Percentiles rank a stretch among this genome's conserved stretches.
These are phyloP conservation scores for Cladochytrium replicatum DNA, from an alignment of 192 early-diverging fungal genomes.

Conservation along the genomic window DNA sequence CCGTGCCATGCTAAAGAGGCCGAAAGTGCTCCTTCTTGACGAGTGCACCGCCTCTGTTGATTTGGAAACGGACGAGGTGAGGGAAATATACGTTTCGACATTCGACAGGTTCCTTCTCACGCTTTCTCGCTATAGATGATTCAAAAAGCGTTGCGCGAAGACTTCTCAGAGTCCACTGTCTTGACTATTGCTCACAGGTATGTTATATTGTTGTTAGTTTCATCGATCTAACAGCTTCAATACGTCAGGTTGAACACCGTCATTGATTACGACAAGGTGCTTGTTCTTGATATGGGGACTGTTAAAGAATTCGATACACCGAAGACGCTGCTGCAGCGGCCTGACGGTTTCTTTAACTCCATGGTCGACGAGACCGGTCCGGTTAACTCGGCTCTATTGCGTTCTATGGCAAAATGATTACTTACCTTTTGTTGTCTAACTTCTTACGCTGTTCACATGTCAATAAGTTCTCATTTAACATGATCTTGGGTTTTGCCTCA, in stretches of 20 bases:
- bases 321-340: conserved; percentile 29
- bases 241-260: conserved; percentile 32
- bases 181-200: conserved; percentile 70
- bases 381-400: conserved; percentile 46
- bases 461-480: no score
- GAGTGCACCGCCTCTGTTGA: conserved; percentile 71
- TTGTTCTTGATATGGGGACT: conserved; percentile 56
- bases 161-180: conserved; percentile 67
- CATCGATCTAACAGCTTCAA: no score
- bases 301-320: conserved; percentile 58
- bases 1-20: conserved; percentile 58
- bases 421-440: no score
- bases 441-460: no score
- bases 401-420: conserved; percentile 34
- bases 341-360: conserved; percentile 21
- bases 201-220: background rate
- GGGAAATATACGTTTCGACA: background rate
- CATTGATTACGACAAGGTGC: conserved; percentile 57
- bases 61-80: conserved; percentile 30
- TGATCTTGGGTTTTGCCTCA: no score
- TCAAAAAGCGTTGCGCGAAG: conserved; percentile 60
- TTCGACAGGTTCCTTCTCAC: conserved; percentile 29
- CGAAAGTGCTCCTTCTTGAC: conserved; percentile 69
- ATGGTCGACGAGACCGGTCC: conserved; percentile 64
- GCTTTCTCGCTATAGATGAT: conserved; percentile 52